Percentiles rank a stretch among this genome's conserved stretches.
phyloP scores from a whole-genome alignment of 1,284 basidiomycete genomes.

The Cronartium quercuum region DNA sequence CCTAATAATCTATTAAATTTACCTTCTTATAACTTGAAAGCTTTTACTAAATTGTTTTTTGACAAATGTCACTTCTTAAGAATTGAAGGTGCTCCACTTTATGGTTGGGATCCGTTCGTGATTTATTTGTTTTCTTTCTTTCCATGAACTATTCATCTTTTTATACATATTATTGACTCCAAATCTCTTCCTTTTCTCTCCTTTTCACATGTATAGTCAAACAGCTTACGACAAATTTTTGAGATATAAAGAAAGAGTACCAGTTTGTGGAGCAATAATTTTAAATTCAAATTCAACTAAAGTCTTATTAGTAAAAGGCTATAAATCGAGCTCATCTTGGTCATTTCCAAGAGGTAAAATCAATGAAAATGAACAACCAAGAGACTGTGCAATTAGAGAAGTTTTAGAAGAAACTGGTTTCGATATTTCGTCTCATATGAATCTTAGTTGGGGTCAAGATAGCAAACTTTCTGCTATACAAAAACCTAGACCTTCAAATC shows the following conservation, averaged over 20 bases:
- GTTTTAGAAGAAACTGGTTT: slow-evolving; percentile 91
- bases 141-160: background rate
- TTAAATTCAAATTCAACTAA: slow-evolving; percentile 58
- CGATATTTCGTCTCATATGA: slow-evolving; percentile 66
- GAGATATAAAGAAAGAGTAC: slow-evolving; percentile 94
- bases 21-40: slow-evolving; percentile 79
- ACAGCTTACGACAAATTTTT: slow-evolving; percentile 59
- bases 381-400: slow-evolving; percentile 81
- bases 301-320: slow-evolving; percentile 93
- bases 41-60: slow-evolving; percentile 90
- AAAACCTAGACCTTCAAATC: slow-evolving; percentile 30
- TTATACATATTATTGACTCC: slow-evolving; percentile 42
- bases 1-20: slow-evolving; percentile 69
- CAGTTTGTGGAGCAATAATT: slow-evolving; percentile 98
- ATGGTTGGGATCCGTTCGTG: slow-evolving; percentile 33
- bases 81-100: slow-evolving; percentile 14
- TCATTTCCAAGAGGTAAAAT: slow-evolving; percentile 99
- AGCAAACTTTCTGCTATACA: slow-evolving; percentile 32
- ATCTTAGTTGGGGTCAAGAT: slow-evolving; percentile 44
- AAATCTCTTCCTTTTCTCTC: slow-evolving; percentile 66
- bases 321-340: slow-evolving; percentile 94
- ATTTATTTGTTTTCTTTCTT: slow-evolving; percentile 3
- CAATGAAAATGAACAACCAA: slow-evolving; percentile 79
- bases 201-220: slow-evolving; percentile 40
- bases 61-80: slow-evolving; percentile 70